A percentile compares a stretch with the other conserved stretches of the same genome.
These are phyloP conservation scores for Apophysomyces ossiformis DNA, from an alignment of 371 early-diverging fungal species.

Conservation along the genomic window DNA sequence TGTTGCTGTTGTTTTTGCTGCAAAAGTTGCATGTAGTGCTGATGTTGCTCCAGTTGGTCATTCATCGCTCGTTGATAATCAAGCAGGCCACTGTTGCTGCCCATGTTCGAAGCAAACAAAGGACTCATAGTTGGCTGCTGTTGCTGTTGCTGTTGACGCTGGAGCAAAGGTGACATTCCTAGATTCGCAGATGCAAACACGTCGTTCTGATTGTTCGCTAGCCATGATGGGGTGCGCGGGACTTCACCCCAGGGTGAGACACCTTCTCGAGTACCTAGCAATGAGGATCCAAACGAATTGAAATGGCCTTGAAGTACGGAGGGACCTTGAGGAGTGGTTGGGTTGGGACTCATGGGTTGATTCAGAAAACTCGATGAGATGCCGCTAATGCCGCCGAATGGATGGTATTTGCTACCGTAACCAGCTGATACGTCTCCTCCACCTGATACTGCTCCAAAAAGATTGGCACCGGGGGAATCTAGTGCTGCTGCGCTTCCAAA, in stretches of 20 bases:
- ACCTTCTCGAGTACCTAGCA: conserved; percentile 32
- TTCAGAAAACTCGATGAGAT: conserved; percentile 25
- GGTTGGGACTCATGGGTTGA: conserved; percentile 24
- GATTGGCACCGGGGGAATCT: conserved; percentile 16
- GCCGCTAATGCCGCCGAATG: conserved; percentile 34
- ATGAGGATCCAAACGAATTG: conserved; percentile 29
- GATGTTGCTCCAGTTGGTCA: conserved; percentile 41
- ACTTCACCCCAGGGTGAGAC: conserved; percentile 36
- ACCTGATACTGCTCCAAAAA: conserved; percentile 21
- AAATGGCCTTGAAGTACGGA: conserved; percentile 27
- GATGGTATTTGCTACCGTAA: conserved; percentile 34
- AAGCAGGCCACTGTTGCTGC: conserved; percentile 31
- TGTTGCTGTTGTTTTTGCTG: conserved; percentile 28
- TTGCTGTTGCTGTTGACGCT: conserved; percentile 26
- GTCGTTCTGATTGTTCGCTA: conserved; percentile 32
- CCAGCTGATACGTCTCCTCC: conserved; percentile 13
- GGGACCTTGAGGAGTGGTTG: conserved; percentile 30
- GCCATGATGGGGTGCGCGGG: conserved; percentile 37
- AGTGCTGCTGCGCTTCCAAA: conserved; percentile 23
- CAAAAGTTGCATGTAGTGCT: conserved; percentile 38
- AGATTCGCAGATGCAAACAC: conserved; percentile 30
- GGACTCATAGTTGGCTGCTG: conserved; percentile 30
- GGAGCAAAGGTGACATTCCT: conserved; percentile 26
- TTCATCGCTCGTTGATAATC: conserved; percentile 45
- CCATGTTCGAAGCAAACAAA: conserved; percentile 33